A percentile compares a stretch with the other conserved stretches of the same genome.
Conservation (phyloP, 345 rosid species). For the Noccaea caerulescens region DNA sequence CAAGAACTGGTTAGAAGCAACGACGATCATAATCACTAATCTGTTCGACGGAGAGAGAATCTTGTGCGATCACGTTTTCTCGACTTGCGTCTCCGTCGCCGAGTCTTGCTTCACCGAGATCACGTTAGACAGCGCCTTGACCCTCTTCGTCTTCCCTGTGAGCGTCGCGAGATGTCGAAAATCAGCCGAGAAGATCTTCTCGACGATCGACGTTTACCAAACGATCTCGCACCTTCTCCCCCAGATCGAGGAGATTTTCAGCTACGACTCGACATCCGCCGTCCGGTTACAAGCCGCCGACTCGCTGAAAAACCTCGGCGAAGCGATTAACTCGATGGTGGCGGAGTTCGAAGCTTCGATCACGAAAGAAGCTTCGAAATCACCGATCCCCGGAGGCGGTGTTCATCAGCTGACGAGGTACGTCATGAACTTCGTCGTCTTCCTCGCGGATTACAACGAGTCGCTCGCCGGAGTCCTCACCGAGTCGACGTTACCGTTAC, state of each 20-base stretch:
- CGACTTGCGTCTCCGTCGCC: conserved; percentile 53
- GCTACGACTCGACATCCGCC: conserved; percentile 53
- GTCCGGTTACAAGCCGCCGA: conserved; percentile 59
- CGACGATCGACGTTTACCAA: conserved; percentile 63
- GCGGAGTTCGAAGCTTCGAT: conserved; percentile 57
- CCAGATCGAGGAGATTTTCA: conserved; percentile 61
- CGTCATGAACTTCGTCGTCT: conserved; percentile 59
- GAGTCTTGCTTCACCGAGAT: conserved; percentile 75
- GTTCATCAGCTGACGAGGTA: conserved; percentile 58
- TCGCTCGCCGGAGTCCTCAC: conserved; percentile 53
- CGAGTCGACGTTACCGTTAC: conserved; percentile 53
- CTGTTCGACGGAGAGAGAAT: conserved; percentile 67
- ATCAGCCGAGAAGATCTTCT: conserved; percentile 61
- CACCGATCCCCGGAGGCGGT: conserved; percentile 54
- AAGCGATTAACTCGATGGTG: conserved; percentile 48
- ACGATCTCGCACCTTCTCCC: conserved; percentile 55
- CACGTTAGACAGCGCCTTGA: conserved; percentile 65
- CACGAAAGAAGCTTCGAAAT: conserved; percentile 60
- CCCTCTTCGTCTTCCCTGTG: conserved; percentile 70
- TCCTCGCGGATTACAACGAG: conserved; percentile 64
- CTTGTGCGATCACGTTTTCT: conserved; percentile 71
- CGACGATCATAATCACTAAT: conserved; percentile 50
- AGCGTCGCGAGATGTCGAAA: conserved; percentile 55
- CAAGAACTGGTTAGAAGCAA: conserved; percentile 61
- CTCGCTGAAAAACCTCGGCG: conserved; percentile 56